Percentiles rank a stretch among this genome's conserved stretches.
Conservation (phyloP, 441 rosid species). For the Syzygium syzygioides region DNA sequence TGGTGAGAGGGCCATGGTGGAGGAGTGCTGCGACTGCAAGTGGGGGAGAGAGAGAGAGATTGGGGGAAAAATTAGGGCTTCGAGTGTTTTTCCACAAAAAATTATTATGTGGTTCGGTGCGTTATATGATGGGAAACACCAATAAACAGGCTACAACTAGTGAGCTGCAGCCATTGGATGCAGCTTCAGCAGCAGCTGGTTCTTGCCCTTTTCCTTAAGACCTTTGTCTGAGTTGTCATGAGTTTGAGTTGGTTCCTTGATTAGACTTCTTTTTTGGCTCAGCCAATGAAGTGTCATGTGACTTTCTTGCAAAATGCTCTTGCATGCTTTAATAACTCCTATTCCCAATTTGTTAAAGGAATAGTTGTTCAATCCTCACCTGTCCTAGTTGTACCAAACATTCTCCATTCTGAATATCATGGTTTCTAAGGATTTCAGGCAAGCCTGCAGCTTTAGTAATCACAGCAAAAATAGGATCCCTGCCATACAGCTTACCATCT, state of each 20-base stretch:
- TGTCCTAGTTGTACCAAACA: constrained; percentile 64
- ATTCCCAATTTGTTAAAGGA: background rate
- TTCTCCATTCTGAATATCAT: constrained; percentile 70
- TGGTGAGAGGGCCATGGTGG: background rate
- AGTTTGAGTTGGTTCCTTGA: background rate
- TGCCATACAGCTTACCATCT: constrained; percentile 94
- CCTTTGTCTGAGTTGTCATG: background rate
- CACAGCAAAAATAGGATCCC: constrained; percentile 63
- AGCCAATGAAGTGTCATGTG: background rate
- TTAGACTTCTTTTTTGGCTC: background rate
- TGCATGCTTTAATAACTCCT: background rate
- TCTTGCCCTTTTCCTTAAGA: background rate
- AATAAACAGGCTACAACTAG: background rate
- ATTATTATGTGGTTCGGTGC: background rate
- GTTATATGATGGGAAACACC: background rate
- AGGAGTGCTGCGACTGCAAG: background rate
- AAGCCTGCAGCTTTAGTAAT: constrained; percentile 64
- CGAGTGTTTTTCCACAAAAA: background rate
- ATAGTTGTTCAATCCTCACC: constrained; percentile 30
- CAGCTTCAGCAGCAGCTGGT: background rate
- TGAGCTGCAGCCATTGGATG: background rate
- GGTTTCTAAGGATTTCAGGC: constrained; percentile 60
- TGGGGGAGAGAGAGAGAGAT: background rate
- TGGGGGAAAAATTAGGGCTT: background rate
- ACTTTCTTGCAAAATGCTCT: background rate